Conservation (phyloP, 116 monocot species). For the Thalassia testudinum region DNA sequence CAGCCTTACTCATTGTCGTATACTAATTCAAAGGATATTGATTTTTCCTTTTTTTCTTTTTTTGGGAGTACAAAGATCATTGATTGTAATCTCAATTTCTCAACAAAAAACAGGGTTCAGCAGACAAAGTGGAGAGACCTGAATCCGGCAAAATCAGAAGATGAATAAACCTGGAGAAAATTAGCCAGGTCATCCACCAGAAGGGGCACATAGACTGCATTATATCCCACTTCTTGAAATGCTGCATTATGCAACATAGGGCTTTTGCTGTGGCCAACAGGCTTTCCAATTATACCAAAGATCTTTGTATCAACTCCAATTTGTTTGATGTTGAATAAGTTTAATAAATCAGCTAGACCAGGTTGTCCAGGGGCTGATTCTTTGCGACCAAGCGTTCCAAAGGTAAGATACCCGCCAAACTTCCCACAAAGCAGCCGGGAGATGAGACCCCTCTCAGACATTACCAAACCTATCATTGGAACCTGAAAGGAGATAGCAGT, state of each 20-base stretch:
- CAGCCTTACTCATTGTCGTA: no score
- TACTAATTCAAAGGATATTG: no score
- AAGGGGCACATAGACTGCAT: constrained; percentile 85
- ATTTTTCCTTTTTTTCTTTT: no score
- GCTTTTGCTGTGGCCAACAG: constrained; percentile 78
- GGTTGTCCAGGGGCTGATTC: constrained; percentile 94
- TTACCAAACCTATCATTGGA: constrained; percentile 73
- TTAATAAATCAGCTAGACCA: constrained; percentile 49
- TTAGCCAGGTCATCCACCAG: constrained; percentile 59
- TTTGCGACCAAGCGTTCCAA: constrained; percentile 73
- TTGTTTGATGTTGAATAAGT: constrained; percentile 60
- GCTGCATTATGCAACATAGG: constrained; percentile 70
- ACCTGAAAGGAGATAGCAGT: no score
- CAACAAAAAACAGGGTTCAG: no score
- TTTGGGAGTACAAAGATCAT: no score
- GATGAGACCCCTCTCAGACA: constrained; percentile 79
- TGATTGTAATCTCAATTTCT: no score
- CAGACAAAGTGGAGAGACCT: constrained; percentile 43
- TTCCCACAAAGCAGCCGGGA: constrained; percentile 80
- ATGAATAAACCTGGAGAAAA: constrained; percentile 66
- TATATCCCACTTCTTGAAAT: constrained; percentile 50
- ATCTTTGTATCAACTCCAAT: constrained; percentile 64
- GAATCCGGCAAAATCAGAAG: constrained; percentile 90
- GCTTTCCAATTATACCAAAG: constrained; percentile 83
- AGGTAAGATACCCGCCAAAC: constrained; percentile 93